A percentile compares a stretch with the other conserved stretches of the same genome.
Conservation (phyloP, 164 flowering plant genomes). For the Berberis vulgaris region DNA sequence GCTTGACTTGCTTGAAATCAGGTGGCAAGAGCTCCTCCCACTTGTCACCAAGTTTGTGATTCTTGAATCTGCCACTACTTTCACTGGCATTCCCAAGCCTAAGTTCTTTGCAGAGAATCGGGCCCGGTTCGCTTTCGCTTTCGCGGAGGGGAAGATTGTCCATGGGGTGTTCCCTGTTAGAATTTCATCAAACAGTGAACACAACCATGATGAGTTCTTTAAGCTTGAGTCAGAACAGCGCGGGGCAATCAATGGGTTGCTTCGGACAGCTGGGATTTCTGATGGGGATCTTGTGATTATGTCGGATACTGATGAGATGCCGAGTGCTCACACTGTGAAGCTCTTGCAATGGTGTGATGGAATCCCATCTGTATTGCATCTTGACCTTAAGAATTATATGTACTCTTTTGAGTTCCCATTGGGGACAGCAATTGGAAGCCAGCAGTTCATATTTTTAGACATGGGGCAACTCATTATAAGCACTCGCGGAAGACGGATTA, state of each 20-base stretch:
- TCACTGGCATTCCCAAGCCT: constrained; percentile 32
- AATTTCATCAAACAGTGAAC: neutral
- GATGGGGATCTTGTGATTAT: constrained; percentile 33
- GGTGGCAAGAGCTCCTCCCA: constrained; percentile 27
- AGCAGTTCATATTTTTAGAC: constrained; percentile 21
- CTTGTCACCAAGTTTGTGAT: constrained; percentile 22
- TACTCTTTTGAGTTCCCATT: constrained; percentile 45
- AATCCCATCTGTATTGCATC: constrained; percentile 32
- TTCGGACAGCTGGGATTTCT: constrained; percentile 27
- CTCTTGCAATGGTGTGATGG: constrained; percentile 43
- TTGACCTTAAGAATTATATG: constrained; percentile 30
- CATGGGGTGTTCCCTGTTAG: constrained; percentile 12
- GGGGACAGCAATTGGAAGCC: constrained; percentile 42
- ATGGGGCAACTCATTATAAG: constrained; percentile 19
- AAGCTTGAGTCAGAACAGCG: constrained; percentile 20
- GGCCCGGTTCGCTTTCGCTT: constrained; percentile 11
- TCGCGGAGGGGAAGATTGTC: constrained; percentile 17
- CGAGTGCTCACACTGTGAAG: constrained; percentile 34
- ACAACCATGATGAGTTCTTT: constrained; percentile 8
- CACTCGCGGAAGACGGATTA: constrained; percentile 31
- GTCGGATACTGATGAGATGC: constrained; percentile 42
- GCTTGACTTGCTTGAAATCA: constrained; percentile 32
- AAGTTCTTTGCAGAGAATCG: constrained; percentile 21
- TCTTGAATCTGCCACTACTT: constrained; percentile 28
- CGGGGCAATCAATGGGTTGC: constrained; percentile 20